phyloP scores from a whole-genome alignment of 768 basidiomycete genomes.

The Postia placenta region DNA sequence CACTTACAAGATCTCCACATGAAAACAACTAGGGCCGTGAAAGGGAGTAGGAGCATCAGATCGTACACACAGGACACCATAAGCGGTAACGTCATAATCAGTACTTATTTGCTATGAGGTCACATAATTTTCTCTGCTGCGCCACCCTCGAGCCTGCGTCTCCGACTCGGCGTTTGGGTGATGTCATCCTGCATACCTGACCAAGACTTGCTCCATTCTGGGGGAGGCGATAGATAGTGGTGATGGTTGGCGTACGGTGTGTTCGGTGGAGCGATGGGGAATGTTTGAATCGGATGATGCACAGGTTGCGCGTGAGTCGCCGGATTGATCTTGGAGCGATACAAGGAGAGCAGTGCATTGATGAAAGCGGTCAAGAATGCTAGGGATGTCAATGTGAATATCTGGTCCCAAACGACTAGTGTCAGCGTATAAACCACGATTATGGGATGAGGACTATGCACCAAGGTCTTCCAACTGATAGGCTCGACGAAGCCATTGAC shows the following conservation, averaged over 20 bases:
- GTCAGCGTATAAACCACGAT: constrained; percentile 5
- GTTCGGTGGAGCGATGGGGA: constrained; percentile 32
- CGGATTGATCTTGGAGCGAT: constrained; percentile 56
- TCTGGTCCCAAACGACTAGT: constrained; percentile 31
- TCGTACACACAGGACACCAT: no score
- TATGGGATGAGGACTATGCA: no score
- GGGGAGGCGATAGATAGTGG: constrained; percentile 43
- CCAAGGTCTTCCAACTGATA: constrained; percentile 96
- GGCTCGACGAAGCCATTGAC: constrained; percentile 96
- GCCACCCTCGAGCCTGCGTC: constrained; percentile 21
- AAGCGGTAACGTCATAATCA: no score
- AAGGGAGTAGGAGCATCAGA: no score
- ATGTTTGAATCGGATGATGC: constrained; percentile 20
- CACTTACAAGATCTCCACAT: no score
- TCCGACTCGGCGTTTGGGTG: constrained; percentile 13
- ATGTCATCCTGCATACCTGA: constrained; percentile 11
- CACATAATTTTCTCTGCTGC: constrained; percentile 17
- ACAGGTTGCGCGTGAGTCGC: constrained; percentile 6
- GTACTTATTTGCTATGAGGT: no score
- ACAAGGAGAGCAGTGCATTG: constrained; percentile 73
- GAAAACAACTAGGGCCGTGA: no score
- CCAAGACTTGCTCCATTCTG: constrained; percentile 40
- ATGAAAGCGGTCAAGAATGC: constrained; percentile 75
- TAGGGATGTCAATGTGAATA: constrained; percentile 70
- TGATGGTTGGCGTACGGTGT: constrained; percentile 41